Evolutionary conservation across 2,329 filamentous ascomycete genomes (phyloP), one percentile per base, ranked within the genome.

Genomic region (Phialophora tarda): DNA sequence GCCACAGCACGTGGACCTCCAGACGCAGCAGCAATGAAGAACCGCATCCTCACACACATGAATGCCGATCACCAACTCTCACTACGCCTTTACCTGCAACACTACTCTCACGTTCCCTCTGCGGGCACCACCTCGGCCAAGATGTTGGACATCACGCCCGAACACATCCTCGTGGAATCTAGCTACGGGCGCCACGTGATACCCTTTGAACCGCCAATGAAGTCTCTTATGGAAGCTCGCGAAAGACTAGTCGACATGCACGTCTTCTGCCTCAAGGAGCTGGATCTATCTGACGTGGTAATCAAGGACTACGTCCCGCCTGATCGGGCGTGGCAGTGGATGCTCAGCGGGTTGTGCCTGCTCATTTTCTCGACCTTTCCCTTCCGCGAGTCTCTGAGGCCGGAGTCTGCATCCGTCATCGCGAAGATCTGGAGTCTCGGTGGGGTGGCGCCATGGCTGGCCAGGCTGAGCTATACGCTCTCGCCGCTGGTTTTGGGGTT

Each of bases 1-100:
- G 6, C 55, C 12, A 41, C 30, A 58, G 23, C 65, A 26, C 62
- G 68, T 24, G 60, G 59, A 6, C 51, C 68, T 28, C 65, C 65
- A 2, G 62, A 68, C 54, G 14, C 63, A 10, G 60, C 62, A 38
- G 68, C 65, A 3, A 64, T 70, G 59, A 68, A 70, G 44, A 30
- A 82, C 65, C 86, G 88, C 65, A 89, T 92, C 77, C 86, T 94
- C 75, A 83, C 83, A 38, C 93, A 97, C 82, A 95, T 97, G 91
- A 97, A 97, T 80, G 82, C 82, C 51, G 90, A 94, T 78, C 94
- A 97, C 80, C 81, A 84, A 59, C 84, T 87, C 72, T 91, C 92
- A 65, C 87, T 97, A 58, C 81, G 85, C 64, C 85, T 90, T 75
- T 96, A 93, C 78, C 86, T 96, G n/a, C 88, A 88, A 70, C 86